Conservation (phyloP, 202 grass and related monocot genomes). For the Panicum virgatum region DNA sequence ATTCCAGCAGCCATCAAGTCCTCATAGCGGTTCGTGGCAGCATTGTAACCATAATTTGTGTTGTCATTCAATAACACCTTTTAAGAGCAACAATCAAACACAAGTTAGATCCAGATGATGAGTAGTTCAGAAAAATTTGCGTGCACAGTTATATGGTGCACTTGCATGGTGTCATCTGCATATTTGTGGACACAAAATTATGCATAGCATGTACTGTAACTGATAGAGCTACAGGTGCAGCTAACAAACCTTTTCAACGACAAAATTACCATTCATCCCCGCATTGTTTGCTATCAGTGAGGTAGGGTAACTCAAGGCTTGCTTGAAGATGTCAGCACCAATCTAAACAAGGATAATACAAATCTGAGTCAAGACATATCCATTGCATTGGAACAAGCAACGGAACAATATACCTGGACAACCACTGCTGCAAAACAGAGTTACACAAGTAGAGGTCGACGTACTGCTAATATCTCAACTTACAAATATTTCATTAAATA, state of each 20-base stretch:
- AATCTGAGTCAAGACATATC: slow-evolving; percentile 1
- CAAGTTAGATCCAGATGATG: slow-evolving; percentile 15
- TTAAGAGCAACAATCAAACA: slow-evolving; percentile 24
- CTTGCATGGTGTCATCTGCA: neutral
- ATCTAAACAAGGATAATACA: slow-evolving; percentile 53
- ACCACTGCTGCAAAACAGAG: neutral
- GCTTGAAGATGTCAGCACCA: slow-evolving; percentile 93
- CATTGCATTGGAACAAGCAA: neutral
- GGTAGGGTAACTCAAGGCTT: slow-evolving; percentile 79
- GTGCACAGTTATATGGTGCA: no score
- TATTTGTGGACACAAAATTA: neutral
- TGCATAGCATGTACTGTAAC: neutral
- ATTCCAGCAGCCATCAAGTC: slow-evolving; percentile 85
- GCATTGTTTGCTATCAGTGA: slow-evolving; percentile 86
- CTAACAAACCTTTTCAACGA: slow-evolving; percentile 61
- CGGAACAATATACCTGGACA: neutral
- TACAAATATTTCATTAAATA: neutral
- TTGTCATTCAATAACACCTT: slow-evolving; percentile 65
- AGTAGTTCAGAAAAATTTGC: slow-evolving; percentile 1
- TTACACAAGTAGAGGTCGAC: neutral
- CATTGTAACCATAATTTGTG: slow-evolving; percentile 87
- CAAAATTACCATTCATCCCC: slow-evolving; percentile 72
- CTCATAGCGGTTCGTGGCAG: slow-evolving; percentile 71
- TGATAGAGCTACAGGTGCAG: neutral
- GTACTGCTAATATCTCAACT: neutral